Base-by-base conservation (phyloP, 179 eudicot species). In the Spinacia oleracea region DNA sequence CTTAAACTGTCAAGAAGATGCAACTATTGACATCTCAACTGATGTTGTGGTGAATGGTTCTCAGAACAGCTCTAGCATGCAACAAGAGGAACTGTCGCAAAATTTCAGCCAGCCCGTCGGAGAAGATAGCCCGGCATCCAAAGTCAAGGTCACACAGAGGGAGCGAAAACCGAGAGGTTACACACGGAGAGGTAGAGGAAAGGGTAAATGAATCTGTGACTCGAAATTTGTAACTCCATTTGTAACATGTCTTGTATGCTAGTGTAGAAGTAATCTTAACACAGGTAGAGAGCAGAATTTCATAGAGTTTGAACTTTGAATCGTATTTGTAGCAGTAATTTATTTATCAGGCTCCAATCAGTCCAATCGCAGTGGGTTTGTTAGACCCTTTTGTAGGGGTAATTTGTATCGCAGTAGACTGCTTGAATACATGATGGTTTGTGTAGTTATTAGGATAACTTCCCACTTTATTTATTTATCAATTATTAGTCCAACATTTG, bases 21-120 rank as follows among this genome's bases (percentile, higher is more conserved):
- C 84, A 42, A 51, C 78, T 21, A 70, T 74, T 40, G 89, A 90
- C 70, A 72, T 88, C 51, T 83, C 88, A 58, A 64, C 81, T 29
- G 79, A 79, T 9, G 43, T 43, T 67, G 50, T 73, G 70, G 70
- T 72, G 1, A 84, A 74, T 73, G 88, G 84, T 20, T 87, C 89
- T 7, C 89, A 82, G 75, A 78, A 79, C 69, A 84, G 85, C 75
- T 76, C 83, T 27, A 81, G 82, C 89, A 66, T 82, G 77, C 86
- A 72, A n/a, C 62, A 66, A 11, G 87, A 88, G 60, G 89, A 82
- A 40, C 58, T 63, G 11, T 80, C 80, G 10, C 82, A 70, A 79
- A 77, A 79, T 53, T 34, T 38, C 43, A 74, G 80, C 72, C 82
- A 68, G 59, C 74, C 77, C 18, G 60, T 64, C 32, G 56, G 48